Evolutionary conservation across 164 flowering plant genomes (phyloP).

Genomic region (Malania oleifera): DNA sequence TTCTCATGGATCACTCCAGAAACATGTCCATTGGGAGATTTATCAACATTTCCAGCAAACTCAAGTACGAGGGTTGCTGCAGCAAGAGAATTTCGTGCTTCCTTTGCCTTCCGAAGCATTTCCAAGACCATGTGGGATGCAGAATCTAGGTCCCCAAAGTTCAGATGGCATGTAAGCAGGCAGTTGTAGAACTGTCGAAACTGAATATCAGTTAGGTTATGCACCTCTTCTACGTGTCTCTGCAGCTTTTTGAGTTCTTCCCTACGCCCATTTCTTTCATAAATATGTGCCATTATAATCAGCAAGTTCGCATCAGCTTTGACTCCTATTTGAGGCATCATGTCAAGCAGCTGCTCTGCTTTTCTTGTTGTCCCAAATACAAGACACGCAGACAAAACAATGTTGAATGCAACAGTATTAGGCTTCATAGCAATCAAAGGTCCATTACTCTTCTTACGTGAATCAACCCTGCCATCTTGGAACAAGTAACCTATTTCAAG

Average conservation of each 20-base stretch:
- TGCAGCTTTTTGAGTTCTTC: conserved; percentile 87
- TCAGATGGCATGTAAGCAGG: conserved; percentile 79
- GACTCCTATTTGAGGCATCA: conserved; percentile 78
- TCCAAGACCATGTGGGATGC: conserved; percentile 80
- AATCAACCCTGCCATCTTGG: conserved; percentile 76
- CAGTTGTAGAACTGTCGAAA: conserved; percentile 81
- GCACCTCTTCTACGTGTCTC: conserved; percentile 69
- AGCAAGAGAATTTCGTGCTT: conserved; percentile 62
- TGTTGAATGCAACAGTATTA: conserved; percentile 51
- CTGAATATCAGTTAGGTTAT: conserved; percentile 47
- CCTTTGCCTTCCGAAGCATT: conserved; percentile 74
- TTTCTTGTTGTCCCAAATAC: conserved; percentile 67
- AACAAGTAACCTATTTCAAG: conserved; percentile 82
- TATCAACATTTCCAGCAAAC: conserved; percentile 21
- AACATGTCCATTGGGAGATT: conserved; percentile 13
- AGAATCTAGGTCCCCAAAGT: conserved; percentile 79
- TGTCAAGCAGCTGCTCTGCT: conserved; percentile 87
- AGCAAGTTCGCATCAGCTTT: conserved; percentile 54
- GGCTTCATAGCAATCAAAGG: conserved; percentile 90
- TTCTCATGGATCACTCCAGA: conserved; percentile 11
- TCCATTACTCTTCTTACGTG: conserved; percentile 76
- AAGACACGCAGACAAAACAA: conserved; percentile 73
- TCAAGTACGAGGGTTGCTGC: conserved; percentile 42
- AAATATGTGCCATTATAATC: conserved; percentile 73
- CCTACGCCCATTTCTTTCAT: conserved; percentile 83